A percentile compares a stretch with the other conserved stretches of the same genome.
These are phyloP conservation scores for Diaporthe humulicola DNA, from an alignment of 2,329 filamentous ascomycete genomes.

Conservation along the genomic window DNA sequence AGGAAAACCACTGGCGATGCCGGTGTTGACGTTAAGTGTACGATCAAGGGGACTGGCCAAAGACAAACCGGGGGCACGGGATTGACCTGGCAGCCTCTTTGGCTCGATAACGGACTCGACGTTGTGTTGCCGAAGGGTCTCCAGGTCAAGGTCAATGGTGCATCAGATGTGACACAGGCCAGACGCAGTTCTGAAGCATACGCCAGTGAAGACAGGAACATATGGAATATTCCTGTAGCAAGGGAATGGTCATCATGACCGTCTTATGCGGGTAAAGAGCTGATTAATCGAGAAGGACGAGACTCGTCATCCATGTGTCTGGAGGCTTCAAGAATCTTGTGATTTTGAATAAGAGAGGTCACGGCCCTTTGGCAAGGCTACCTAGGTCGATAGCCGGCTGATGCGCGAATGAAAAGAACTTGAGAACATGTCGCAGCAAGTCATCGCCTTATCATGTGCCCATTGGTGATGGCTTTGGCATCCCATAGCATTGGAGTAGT, in stretches of 20 bases:
- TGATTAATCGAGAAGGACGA: too few species aligned
- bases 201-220: neutral
- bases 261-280: neutral
- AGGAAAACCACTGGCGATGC: neutral
- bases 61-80: neutral
- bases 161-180: neutral
- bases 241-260: conserved; percentile 1
- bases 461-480: too few species aligned
- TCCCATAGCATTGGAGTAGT: too few species aligned
- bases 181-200: neutral
- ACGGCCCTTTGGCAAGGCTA: too few species aligned
- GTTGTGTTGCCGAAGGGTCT: neutral
- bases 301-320: too few species aligned
- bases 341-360: too few species aligned
- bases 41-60: neutral
- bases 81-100: neutral
- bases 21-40: neutral
- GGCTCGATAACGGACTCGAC: conserved; percentile 19
- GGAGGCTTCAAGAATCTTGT: too few species aligned
- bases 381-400: too few species aligned
- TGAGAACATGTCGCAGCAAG: too few species aligned
- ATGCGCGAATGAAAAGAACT: too few species aligned
- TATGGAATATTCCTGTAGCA: conserved; percentile 1
- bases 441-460: too few species aligned
- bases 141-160: neutral